These are phyloP conservation scores for Dioszegia hungarica DNA, from an alignment of 768 basidiomycete species.

Conservation along the genomic window DNA sequence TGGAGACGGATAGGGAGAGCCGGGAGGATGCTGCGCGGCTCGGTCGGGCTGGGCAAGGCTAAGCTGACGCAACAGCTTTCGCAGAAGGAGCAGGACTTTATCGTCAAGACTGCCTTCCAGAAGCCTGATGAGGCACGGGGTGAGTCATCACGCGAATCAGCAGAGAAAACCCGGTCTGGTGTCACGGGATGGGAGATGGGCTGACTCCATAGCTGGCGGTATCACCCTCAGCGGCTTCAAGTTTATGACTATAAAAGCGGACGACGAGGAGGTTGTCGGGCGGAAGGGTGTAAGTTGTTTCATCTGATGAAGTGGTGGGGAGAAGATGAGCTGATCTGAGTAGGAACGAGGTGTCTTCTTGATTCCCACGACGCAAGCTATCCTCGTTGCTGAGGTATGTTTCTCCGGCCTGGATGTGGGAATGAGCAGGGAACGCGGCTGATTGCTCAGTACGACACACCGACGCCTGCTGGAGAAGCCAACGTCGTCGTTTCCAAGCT, in stretches of 20 bases:
- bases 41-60: neutral
- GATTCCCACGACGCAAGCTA: constrained; percentile 77
- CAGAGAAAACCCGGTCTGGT: neutral
- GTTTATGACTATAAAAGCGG: constrained; percentile 62
- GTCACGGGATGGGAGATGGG: neutral
- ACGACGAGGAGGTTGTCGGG: constrained; percentile 60
- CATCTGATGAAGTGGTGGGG: no score
- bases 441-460: constrained; percentile 56
- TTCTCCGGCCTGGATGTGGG: neutral
- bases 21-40: neutral
- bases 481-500: constrained; percentile 63
- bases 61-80: constrained; percentile 56
- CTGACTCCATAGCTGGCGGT: constrained; percentile 53
- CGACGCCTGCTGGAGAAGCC: constrained; percentile 63
- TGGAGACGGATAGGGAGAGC: neutral
- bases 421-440: neutral
- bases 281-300: constrained; percentile 74
- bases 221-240: constrained; percentile 65
- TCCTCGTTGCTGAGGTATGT: constrained; percentile 63
- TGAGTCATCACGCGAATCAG: constrained; percentile 24
- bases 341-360: constrained; percentile 71
- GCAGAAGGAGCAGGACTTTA: constrained; percentile 60
- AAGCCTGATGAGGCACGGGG: constrained; percentile 52
- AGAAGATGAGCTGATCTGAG: constrained; percentile 5
- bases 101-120: constrained; percentile 54